Conservation (phyloP, 1,139 yeast genomes). For the Zygoascus hellenicus region DNA sequence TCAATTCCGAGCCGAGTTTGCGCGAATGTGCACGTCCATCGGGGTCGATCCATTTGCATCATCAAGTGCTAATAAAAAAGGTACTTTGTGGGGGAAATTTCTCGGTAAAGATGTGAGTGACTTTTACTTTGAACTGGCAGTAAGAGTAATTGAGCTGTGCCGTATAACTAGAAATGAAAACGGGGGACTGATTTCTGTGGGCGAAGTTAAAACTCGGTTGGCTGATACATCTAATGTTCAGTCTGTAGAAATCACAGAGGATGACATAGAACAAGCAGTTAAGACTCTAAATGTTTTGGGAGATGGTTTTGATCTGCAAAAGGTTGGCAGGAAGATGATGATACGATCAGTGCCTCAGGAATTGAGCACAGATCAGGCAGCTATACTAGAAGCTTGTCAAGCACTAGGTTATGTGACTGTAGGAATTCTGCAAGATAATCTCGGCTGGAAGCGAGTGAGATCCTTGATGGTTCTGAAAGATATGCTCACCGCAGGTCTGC, state of each 20-base stretch:
- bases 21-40: slow-evolving; percentile 66
- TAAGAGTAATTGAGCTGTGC: slow-evolving; percentile 69
- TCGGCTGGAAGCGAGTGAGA: slow-evolving; percentile 62
- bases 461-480: slow-evolving; percentile 63
- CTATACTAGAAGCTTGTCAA: slow-evolving; percentile 68
- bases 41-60: slow-evolving; percentile 79
- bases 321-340: slow-evolving; percentile 36
- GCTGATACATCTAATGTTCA: slow-evolving; percentile 28
- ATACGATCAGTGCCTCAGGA: slow-evolving; percentile 48
- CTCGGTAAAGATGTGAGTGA: slow-evolving; percentile 46
- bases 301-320: slow-evolving; percentile 42
- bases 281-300: slow-evolving; percentile 39
- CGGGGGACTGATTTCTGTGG: slow-evolving; percentile 70
- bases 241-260: slow-evolving; percentile 36
- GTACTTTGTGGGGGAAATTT: slow-evolving; percentile 35
- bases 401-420: slow-evolving; percentile 64
- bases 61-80: slow-evolving; percentile 35
- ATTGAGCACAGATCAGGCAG: slow-evolving; percentile 57
- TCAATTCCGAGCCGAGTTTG: slow-evolving; percentile 63
- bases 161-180: slow-evolving; percentile 62
- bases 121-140: slow-evolving; percentile 59
- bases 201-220: slow-evolving; percentile 45
- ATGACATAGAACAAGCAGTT: slow-evolving; percentile 49
- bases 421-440: slow-evolving; percentile 59
- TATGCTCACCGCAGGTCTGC: slow-evolving; percentile 70